Evolutionary conservation across 2,329 filamentous ascomycete species (phyloP), one percentile per base, ranked within the genome.

Genomic region (Byssoonygena ceratinophila): DNA sequence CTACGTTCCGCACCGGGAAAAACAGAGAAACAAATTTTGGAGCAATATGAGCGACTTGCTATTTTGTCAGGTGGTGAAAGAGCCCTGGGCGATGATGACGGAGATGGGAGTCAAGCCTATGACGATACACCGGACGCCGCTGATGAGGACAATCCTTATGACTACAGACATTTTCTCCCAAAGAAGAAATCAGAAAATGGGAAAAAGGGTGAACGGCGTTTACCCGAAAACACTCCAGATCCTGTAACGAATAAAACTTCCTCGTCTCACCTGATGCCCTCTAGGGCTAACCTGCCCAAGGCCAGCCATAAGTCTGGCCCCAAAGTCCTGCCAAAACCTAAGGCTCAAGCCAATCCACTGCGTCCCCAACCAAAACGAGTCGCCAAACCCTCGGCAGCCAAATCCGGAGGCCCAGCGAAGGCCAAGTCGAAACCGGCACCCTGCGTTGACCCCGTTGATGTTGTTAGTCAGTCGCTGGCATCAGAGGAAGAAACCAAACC

Each of bases 1-100:
- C 71, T 95, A 51, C 81, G 79, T 49, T 80, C 77, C 52, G 81
- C 81, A 12, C 86, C 84, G 1, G 78, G 76, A 58, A 83, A 84
- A 61, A 72, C 75, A 51, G 80, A 87, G 50, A 77, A 79, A 27
- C 80, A 77, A 61, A 74, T 94, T 37, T 76, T 79, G 45, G 76
- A 80, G 46, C 76, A 83, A 62, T 82, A 87, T 63, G 75, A 81
- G 8, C 86, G 87, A 55, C 75, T 92, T 34, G 73, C 70, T 25
- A 66, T 65, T 20, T 51, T 67, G 6, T 63, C 64, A 31, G 64
- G 64, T 29, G 65, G 69, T n/a, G 68, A 71, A 25, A 62, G 63
- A 16, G 56, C 54, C 18, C 65, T 62, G 12, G 60, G 63, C 1
- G 68, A 69, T 47, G 66, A 70, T 50, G 63, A 58, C 29, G 57